Base-by-base conservation (phyloP, 1,284 basidiomycete genomes). In the Melanopsichium pennsylvanicum region DNA sequence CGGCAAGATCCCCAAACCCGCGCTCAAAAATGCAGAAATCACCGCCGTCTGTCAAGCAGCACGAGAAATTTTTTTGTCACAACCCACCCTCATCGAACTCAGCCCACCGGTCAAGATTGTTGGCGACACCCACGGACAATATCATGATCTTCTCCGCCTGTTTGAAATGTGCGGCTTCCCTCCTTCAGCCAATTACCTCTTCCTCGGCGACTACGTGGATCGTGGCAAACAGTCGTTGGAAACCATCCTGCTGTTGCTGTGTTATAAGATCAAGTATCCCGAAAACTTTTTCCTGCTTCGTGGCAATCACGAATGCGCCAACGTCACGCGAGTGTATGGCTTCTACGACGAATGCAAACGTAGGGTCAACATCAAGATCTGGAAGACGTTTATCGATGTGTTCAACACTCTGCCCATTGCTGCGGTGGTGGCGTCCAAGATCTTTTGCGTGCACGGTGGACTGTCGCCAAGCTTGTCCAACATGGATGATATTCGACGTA, bases 301-400 rank as follows among this genome's bases (percentile, higher is more conserved):
- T 74, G 96, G 96, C 40, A 99, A 99, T 83, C 96, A 99, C 83
- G 96, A 99, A 84, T 98, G 96, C 81, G 96, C 96, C 38, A 97
- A 97, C 80, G 94, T 99, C 54, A 99, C 95, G 44, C 86, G 96
- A 93, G 95, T 98, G 23, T 99, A 99, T 81, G 95, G 95, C 34
- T 99, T 99, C 84, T 99, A 99, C 83, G 95, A 98, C 84, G 95
- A 99, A 84, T 99, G 96, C 87, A 99, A 99, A 85, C 89, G 96
- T 79, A 88, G 96, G 73, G 95, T 93, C 85, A 97, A 97, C 83
- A 95, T 98, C 86, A 98, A 98, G 85, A 94, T 93, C 33, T 99
- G 96, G 96, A 98, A 97, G 85, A 94, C 93, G 12, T 98, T 99
- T 82, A 93, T 97, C 82, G 96, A 99, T 83, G 95, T 97, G 36